Conservation (phyloP, 371 early-diverging fungal genomes). For the Saksenaea vasiformis region DNA sequence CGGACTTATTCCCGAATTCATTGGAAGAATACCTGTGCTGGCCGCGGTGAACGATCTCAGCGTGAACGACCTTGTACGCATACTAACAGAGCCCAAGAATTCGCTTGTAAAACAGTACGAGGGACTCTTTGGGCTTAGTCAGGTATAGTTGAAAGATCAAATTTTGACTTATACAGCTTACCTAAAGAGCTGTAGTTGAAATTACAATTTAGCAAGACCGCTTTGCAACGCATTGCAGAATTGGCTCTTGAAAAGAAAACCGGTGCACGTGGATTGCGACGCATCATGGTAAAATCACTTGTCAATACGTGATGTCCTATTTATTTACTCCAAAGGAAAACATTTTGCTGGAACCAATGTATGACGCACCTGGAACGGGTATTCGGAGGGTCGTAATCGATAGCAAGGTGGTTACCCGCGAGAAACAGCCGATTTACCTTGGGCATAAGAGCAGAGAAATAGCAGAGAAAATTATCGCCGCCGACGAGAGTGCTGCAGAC, state of each 20-base stretch:
- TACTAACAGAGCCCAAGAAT: conserved; percentile 85
- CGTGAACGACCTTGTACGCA: conserved; percentile 71
- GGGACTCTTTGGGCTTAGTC: conserved; percentile 68
- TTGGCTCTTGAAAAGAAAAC: conserved; percentile 84
- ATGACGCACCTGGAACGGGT: conserved; percentile 75
- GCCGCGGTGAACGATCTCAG: conserved; percentile 74
- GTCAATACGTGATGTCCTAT: neutral
- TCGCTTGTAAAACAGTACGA: conserved; percentile 84
- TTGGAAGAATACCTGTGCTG: conserved; percentile 86
- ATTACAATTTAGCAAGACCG: conserved; percentile 71
- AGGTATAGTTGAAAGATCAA: conserved; percentile 32
- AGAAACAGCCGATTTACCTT: conserved; percentile 67
- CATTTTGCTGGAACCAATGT: conserved; percentile 79
- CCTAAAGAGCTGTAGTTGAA: conserved; percentile 33
- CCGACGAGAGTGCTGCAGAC: conserved; percentile 27
- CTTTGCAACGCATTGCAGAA: conserved; percentile 72
- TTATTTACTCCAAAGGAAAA: conserved; percentile 52
- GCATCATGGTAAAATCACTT: conserved; percentile 67
- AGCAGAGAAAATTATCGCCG: conserved; percentile 32
- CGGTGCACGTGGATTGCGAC: conserved; percentile 87
- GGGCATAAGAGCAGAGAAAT: conserved; percentile 52
- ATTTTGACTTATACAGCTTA: neutral
- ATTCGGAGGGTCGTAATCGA: conserved; percentile 72
- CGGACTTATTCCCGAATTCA: conserved; percentile 91
- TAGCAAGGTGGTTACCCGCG: conserved; percentile 59